Base-by-base conservation (phyloP, 1,284 basidiomycete genomes). In the Irpex rosettiformis region DNA sequence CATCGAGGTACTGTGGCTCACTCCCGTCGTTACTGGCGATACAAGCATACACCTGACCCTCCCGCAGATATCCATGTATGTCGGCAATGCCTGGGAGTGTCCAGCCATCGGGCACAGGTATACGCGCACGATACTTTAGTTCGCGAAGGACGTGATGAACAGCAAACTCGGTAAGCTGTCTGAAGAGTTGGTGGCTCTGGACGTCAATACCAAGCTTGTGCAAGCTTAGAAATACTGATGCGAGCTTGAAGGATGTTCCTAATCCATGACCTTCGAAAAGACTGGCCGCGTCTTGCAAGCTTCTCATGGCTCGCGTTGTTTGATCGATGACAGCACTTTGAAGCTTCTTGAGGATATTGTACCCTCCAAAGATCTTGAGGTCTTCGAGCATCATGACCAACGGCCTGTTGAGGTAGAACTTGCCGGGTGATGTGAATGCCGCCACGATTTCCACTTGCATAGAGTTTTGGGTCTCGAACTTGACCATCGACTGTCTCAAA, bases 21-120 rank as follows among this genome's bases (percentile, higher is more conserved):
- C 56, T 27, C 58, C 58, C 28, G 72, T 72, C 48, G 75, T 70
- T 0, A 67, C 58, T 27, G 67, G 70, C 52, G 8, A 62, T 53
- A 21, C 61, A 56, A 83, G 86, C 88, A 62, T 81, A 90, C 8
- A 89, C 84, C 60, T 83, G 71, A 1, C 78, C 80, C 61, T 79
- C 76, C 2, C 68, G 66, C 3, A 89, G 70, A 61, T 74, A 86
- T 1, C 87, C 79, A 56, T 84, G 79, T 2, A 62, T 89, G 66
- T 91, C 90, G 3, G 87, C 86, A 42, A 91, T 79, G 3, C 91
- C 90, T 24, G 91, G 86, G 2, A 92, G 75, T 22, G 83, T 77
- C 62, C 81, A 82, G 54, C 83, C 83, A 1, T 83, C 70, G 0
- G 83, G 83, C n/a, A 93, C 79, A 1, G 78, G 81, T 40, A 93